Base-by-base conservation (phyloP, 768 basidiomycete genomes). In the Nevesoporus exiguus region DNA sequence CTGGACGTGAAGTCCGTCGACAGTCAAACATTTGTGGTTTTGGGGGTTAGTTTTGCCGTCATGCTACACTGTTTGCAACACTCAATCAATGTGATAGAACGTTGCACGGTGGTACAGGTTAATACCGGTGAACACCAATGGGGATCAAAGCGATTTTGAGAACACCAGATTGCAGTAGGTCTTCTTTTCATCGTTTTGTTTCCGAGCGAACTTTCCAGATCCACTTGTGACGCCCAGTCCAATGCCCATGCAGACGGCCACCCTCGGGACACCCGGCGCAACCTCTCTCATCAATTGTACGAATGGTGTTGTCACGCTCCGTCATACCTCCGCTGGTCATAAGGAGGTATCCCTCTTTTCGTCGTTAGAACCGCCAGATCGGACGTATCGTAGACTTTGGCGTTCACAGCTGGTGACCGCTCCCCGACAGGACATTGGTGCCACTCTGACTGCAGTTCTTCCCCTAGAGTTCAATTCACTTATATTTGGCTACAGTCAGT, bases 401-500 rank as follows among this genome's bases (percentile, higher is more conserved):
- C 55, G 54, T 41, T 63, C 68, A 27, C 52, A 52, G 19, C 36
- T 42, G 17, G 37, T 47, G 9, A 46, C 45, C 27, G 3, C 40
- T 29, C 13, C 55, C 43, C 39, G 31, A 7, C 49, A 51, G 45
- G 61, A 52, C 27, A 36, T 3, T 1, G 49, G 53, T 41, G 51
- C 54, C 36, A 55, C 42, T 37, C 47, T 78, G 39, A 77, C 77
- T 5, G 70, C 73, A 1, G 62, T 78, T 10, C 68, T 85, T 27
- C 83, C 86, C 5, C 64, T 92, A 8, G 83, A 84, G 42, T 67
- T 81, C 0, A 80, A 83, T 33, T 51, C 69, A 0, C 73, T 93
- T 24, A 59, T 92, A 31, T 70, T 85, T 43, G 92, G 90, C 37
- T 82, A 77, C 58, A 77, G 89, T 89, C 58, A 31, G 81, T 68